Percentiles rank a stretch among this genome's conserved stretches.
These are phyloP conservation scores for Thelephora terrestris DNA, from an alignment of 1,284 basidiomycete genomes.

Conservation along the genomic window DNA sequence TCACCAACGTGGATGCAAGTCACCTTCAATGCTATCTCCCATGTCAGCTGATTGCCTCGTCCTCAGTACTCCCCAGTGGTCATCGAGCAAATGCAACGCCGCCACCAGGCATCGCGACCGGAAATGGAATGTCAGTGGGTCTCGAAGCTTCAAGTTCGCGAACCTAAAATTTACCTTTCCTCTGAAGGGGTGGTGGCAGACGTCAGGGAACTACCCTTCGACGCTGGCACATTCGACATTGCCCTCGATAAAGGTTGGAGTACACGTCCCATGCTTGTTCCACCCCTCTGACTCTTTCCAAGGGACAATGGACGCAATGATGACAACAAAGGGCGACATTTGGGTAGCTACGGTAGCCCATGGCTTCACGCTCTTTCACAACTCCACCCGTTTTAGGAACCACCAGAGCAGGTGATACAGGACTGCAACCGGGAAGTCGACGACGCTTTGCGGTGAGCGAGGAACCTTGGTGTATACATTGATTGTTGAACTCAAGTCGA, in stretches of 20 bases:
- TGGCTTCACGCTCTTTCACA: not conserved
- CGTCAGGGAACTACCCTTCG: constrained; percentile 64
- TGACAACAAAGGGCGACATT: constrained; percentile 80
- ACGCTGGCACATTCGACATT: constrained; percentile 65
- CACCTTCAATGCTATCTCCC: not conserved
- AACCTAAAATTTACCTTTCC: not conserved
- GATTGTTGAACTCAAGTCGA: not conserved
- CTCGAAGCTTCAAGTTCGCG: not conserved
- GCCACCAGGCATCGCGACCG: constrained; percentile 44
- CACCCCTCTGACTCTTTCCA: not conserved
- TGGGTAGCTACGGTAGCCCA: constrained; percentile 48
- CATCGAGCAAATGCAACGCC: constrained; percentile 70
- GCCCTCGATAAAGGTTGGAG: constrained; percentile 78
- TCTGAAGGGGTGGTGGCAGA: constrained; percentile 80
- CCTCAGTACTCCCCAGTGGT: constrained; percentile 70
- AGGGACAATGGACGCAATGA: constrained; percentile 92
- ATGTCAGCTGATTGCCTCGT: not conserved
- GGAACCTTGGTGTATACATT: not conserved
- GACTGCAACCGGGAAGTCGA: constrained; percentile 76
- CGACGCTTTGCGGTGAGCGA: constrained; percentile 63
- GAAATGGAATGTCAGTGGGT: constrained; percentile 65
- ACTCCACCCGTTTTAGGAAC: constrained; percentile 44
- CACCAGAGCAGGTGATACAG: constrained; percentile 63
- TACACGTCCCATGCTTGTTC: not conserved
- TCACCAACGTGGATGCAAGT: constrained; percentile 78